Base-by-base conservation (phyloP, 2,329 filamentous ascomycete genomes). In the Lecanicillium sp. region DNA sequence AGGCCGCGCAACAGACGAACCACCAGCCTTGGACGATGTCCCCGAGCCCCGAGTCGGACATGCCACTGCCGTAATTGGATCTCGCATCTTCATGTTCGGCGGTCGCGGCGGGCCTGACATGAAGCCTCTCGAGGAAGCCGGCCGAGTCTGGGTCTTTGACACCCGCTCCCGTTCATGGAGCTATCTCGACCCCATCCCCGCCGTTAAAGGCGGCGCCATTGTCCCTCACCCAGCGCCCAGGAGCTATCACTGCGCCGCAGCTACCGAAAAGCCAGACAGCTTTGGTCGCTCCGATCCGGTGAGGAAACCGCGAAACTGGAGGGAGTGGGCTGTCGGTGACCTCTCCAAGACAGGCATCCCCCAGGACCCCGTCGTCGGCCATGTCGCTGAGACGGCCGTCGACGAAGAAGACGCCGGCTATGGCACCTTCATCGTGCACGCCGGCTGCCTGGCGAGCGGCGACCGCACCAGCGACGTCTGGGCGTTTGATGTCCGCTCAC, bases 51-150 rank as follows among this genome's bases (percentile, higher is more conserved):
- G 87, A 15, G 77, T 89, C 3, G 87, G 87, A 15, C 77, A 87
- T 48, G 81, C 86, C 25, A 77, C 81, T 0, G 74, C 81, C 11
- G 71, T 78, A 2, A 74, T 92, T 42, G 72, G 79, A 42, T 71
- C 73, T 32, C 79, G 78, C 17, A 79, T 94, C 51, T 90, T 90
- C 60, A 47, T 94, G 30, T 94, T 89, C 59, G 87, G 86, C 34
- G 87, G 88, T 9, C 79, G 85, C 32, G 81, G 82, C 25, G 83
- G 83, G 0, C 61, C 69, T 3, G 77, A 77, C 19, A 81, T 85
- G 74, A 65, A 73, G 2, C 78, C 85, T 1, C 67, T 94, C 10
- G 77, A 89, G 37, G 87, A 94, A 52, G 58, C 67, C 10, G 87
- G 87, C 13, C 69, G 77, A 3, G 69, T 94, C 37, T 94, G 87